Percentiles rank a stretch among this genome's conserved stretches.
Evolutionary conservation across 129 eudicot genomes (phyloP).

Genomic region (Cynara cardunculus): DNA sequence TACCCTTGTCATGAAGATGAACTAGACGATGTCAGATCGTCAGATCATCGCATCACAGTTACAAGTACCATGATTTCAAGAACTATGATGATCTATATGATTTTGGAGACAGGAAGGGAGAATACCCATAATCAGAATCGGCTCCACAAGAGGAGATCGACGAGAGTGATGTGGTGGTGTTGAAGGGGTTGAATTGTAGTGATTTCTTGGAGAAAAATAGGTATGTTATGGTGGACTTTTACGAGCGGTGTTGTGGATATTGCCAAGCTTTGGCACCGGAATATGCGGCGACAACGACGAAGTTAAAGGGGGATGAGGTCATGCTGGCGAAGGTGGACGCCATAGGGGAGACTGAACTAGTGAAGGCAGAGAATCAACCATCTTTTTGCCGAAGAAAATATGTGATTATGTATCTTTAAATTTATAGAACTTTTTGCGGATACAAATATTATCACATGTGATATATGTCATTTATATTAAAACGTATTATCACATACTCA

Average conservation of each 20-base stretch:
- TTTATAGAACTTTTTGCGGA: too few species aligned
- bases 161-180: conserved; percentile 62
- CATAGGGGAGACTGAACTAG: conserved; percentile 53
- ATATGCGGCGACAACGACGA: conserved; percentile 76
- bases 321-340: conserved; percentile 79
- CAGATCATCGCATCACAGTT: too few species aligned
- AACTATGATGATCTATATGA: conserved; percentile 42
- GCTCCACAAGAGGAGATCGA: conserved; percentile 37
- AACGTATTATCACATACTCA: too few species aligned
- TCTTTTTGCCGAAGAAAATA: too few species aligned
- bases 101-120: conserved; percentile 4
- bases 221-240: conserved; percentile 80
- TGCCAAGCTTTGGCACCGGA: conserved; percentile 75
- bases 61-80: conserved; percentile 33
- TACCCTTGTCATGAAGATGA: conserved; percentile 37
- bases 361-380: too few species aligned
- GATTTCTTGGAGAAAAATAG: conserved; percentile 43
- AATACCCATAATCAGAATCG: conserved; percentile 18
- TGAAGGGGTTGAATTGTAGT: conserved; percentile 47
- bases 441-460: too few species aligned
- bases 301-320: conserved; percentile 52
- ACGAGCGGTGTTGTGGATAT: conserved; percentile 83
- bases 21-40: conserved; percentile 19
- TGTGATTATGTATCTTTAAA: too few species aligned
- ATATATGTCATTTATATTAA: too few species aligned